These are phyloP conservation scores for Cronartium ribicola DNA, from an alignment of 1,284 basidiomycete genomes.

Conservation along the genomic window DNA sequence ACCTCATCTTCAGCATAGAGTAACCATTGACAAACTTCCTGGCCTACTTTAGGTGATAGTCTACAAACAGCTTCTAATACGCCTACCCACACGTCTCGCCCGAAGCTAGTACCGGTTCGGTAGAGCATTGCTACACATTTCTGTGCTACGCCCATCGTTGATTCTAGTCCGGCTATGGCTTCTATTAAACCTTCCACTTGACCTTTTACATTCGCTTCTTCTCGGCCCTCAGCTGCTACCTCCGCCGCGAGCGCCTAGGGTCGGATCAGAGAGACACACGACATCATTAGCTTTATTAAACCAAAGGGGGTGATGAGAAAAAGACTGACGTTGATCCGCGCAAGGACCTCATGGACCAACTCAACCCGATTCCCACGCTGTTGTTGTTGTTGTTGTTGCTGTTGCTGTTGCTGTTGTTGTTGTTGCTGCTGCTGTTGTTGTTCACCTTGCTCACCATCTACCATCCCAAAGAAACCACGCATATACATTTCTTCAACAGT, in stretches of 20 bases:
- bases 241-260: conserved; percentile 61
- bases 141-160: conserved; percentile 56
- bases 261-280: conserved; percentile 57
- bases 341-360: conserved; percentile 12
- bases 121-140: conserved; percentile 47
- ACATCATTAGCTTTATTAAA: neutral
- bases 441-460: neutral
- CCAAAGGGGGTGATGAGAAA: neutral
- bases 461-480: too few species aligned
- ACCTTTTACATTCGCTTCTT: conserved; percentile 70
- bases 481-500: too few species aligned
- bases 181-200: conserved; percentile 78
- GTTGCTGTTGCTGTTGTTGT: neutral
- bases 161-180: conserved; percentile 64
- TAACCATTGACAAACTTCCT: conserved; percentile 95
- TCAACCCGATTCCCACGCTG: conserved; percentile 6
- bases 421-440: too few species aligned
- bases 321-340: conserved; percentile 26
- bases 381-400: neutral
- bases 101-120: conserved; percentile 59
- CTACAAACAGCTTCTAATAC: conserved; percentile 85
- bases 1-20: conserved; percentile 89
- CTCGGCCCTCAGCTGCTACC: conserved; percentile 55
- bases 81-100: conserved; percentile 82
- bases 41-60: conserved; percentile 82